Base-by-base conservation (phyloP, 78 protist species). In the Diacronema lutheri region DNA sequence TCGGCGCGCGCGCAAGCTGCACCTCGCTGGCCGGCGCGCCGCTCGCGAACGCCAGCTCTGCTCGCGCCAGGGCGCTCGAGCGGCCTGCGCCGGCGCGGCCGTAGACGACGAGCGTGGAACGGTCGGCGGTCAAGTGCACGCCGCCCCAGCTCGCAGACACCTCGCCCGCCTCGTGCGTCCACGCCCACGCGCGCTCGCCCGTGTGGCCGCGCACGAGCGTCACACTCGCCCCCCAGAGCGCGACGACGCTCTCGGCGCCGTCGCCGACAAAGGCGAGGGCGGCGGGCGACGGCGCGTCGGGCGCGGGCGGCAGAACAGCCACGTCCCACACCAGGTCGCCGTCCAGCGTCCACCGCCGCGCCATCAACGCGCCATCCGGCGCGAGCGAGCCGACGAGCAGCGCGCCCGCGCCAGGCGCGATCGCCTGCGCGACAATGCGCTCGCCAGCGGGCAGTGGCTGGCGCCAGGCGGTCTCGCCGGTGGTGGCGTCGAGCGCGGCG, bases 281-380 rank as follows among this genome's bases (percentile, higher is more conserved):
- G 26, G 33, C n/a, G 26, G 6, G 9, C 12, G 55, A 50, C 9
- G 38, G 4, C 31, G 35, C 26, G n/a, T 50, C 19, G 0, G 76
- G 35, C 6, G 76, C 13, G 26, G 33, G 9, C 35, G n/a, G 26
- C 21, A 20, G 76, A 50, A 68, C 31, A 12, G 16, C 33, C 12
- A 55, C 76, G 46, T 68, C 76, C 76, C 76, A 68, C 13, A 68
- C 23, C 19, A 68, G 76, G 31, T 29, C 41, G 41, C 76, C 76
- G 6, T 0, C 9, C 9, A 7, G 9, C 19, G 35, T 26, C 46
- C 46, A 68, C 29, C 35, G 41, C 55, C 76, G 41, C 50, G 50
- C 50, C n/a, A 68, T 13, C 14, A 68, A 55, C 55, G 50, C 41
- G 41, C 76, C 76, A 4, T 4, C 9, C 4, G 26, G 7, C 19